These are phyloP conservation scores for Lactifluus pinguis DNA, from an alignment of 768 basidiomycete species.

Conservation along the genomic window DNA sequence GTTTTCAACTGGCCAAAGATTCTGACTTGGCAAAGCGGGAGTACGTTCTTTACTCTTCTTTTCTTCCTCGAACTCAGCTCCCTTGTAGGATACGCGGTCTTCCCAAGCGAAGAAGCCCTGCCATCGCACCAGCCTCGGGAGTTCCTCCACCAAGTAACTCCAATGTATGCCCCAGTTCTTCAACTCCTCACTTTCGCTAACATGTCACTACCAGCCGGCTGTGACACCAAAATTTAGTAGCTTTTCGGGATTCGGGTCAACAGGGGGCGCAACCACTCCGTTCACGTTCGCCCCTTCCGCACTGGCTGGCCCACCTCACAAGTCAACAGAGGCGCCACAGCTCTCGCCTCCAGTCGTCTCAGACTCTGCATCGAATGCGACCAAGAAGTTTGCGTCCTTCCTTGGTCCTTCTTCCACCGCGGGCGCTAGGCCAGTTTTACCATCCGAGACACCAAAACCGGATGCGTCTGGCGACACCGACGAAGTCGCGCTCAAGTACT, in stretches of 20 bases:
- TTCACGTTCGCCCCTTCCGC: constrained; percentile 34
- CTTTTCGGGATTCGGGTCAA: constrained; percentile 45
- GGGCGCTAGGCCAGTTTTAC: constrained; percentile 4
- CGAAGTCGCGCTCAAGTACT: constrained; percentile 42
- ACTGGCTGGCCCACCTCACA: constrained; percentile 20
- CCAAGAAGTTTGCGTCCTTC: constrained; percentile 19
- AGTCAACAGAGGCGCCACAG: constrained; percentile 20
- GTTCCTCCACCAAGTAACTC: constrained; percentile 20
- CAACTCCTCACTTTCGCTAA: constrained; percentile 9
- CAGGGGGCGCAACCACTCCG: constrained; percentile 24
- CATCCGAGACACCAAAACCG: constrained; percentile 7
- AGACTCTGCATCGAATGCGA: constrained; percentile 19
- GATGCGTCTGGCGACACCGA: constrained; percentile 14
- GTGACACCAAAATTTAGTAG: constrained; percentile 39
- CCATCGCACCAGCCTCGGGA: constrained; percentile 10
- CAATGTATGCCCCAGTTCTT: constrained; percentile 23
- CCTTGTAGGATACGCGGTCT: constrained; percentile 50
- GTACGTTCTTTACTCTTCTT: constrained; percentile 32
- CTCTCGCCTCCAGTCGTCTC: constrained; percentile 12
- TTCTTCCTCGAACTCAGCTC: not conserved
- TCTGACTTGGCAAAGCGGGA: constrained; percentile 42
- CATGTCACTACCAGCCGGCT: not conserved
- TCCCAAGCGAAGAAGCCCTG: constrained; percentile 39
- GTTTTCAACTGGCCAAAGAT: constrained; percentile 56
- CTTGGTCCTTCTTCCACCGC: constrained; percentile 13